Percentiles rank a stretch among this genome's conserved stretches.
phyloP scores from a whole-genome alignment of 495 filamentous ascomycete genomes.

The Entonaema liquescens region DNA sequence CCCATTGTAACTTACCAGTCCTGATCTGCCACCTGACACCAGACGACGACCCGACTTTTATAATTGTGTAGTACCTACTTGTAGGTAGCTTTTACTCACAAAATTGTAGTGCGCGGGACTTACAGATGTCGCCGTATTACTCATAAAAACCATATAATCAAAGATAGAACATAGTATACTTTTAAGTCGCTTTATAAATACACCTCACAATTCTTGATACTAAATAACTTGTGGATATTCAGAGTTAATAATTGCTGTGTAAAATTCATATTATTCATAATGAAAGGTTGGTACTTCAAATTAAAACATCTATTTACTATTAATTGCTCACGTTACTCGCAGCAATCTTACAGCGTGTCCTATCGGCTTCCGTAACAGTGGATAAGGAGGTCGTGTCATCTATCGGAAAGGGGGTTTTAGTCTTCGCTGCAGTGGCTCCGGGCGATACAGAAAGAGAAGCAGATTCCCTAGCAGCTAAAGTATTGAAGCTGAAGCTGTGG shows the following conservation, averaged over 20 bases:
- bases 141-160: neutral
- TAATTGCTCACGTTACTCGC: slow-evolving; percentile 23
- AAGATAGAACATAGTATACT: neutral
- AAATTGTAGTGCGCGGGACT: too few relatives aligned
- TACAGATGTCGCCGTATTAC: too few relatives aligned
- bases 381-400: slow-evolving; percentile 87
- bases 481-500: slow-evolving; percentile 91
- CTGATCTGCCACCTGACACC: too few relatives aligned
- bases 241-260: neutral
- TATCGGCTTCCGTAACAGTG: slow-evolving; percentile 98
- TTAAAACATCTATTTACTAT: slow-evolving; percentile 3
- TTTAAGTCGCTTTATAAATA: neutral
- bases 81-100: too few relatives aligned
- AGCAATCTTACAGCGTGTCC: slow-evolving; percentile 95
- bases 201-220: neutral
- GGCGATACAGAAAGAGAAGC: slow-evolving; percentile 91
- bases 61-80: too few relatives aligned
- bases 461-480: slow-evolving; percentile 81
- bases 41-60: too few relatives aligned
- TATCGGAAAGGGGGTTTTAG: slow-evolving; percentile 88
- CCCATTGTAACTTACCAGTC: too few relatives aligned
- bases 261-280: slow-evolving; percentile 3
- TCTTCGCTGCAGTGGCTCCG: slow-evolving; percentile 89
- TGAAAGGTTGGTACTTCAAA: slow-evolving; percentile 34
- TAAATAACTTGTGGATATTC: neutral